phyloP scores from a whole-genome alignment of 257 asterid genomes.

The Solanum okadae region DNA sequence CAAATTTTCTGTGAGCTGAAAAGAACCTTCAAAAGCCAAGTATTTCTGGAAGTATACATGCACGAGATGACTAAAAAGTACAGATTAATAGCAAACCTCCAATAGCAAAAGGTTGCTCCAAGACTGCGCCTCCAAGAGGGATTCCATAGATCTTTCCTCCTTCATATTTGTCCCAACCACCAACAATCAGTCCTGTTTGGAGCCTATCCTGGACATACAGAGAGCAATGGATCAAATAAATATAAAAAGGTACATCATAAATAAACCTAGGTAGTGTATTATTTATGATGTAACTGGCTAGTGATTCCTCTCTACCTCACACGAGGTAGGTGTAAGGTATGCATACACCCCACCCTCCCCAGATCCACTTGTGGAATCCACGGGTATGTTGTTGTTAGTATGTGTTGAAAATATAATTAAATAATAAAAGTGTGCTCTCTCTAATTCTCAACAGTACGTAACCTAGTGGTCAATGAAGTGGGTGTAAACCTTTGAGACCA shows the following conservation, averaged over 20 bases:
- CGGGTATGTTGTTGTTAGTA: neutral
- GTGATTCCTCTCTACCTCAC: neutral
- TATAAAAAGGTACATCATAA: neutral
- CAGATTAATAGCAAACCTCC: constrained; percentile 56
- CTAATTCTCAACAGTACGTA: neutral
- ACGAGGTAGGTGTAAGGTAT: neutral
- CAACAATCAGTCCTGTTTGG: constrained; percentile 92
- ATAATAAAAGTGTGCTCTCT: too few relatives aligned
- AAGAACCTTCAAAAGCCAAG: neutral
- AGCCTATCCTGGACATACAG: constrained; percentile 51
- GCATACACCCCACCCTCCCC: neutral
- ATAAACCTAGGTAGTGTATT: neutral
- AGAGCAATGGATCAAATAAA: neutral
- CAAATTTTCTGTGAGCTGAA: neutral
- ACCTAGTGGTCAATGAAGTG: neutral
- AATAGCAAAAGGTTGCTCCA: constrained; percentile 83
- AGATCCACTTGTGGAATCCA: neutral
- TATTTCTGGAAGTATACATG: neutral
- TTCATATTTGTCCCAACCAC: constrained; percentile 97
- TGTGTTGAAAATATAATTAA: too few relatives aligned
- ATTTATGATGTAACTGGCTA: neutral
- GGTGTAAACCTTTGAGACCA: neutral
- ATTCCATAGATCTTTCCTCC: constrained; percentile 91
- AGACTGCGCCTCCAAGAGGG: constrained; percentile 82
- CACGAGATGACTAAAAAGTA: neutral